Percentiles rank a stretch among this genome's conserved stretches.
Evolutionary conservation across 2,329 filamentous ascomycete genomes (phyloP).

Genomic region (Cladophialophora psammophila): DNA sequence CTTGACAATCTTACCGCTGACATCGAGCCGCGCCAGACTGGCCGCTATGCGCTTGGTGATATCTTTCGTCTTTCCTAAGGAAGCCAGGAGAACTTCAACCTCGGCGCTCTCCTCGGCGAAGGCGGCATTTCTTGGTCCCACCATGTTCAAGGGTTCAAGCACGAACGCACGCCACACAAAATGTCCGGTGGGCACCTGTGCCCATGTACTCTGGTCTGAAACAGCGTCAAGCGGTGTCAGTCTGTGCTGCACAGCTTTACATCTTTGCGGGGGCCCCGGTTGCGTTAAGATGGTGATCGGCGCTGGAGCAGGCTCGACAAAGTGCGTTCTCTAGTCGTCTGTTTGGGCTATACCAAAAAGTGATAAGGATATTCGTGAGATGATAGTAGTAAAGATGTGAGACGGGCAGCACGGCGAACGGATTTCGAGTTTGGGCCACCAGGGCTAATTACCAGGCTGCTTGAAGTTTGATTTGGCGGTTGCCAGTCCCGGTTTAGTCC

Average conservation of each 20-base stretch:
- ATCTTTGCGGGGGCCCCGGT: not conserved
- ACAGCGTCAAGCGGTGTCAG: slow-evolving; percentile 4
- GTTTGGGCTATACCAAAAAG: not conserved
- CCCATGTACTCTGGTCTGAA: slow-evolving; percentile 10
- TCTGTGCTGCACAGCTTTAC: slow-evolving; percentile 5
- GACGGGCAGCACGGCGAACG: not conserved
- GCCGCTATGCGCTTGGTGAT: slow-evolving; percentile 96
- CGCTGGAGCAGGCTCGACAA: not conserved
- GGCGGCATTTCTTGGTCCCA: slow-evolving; percentile 62
- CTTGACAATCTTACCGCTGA: slow-evolving; percentile 86
- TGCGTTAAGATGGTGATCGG: not conserved
- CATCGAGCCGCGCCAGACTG: slow-evolving; percentile 81
- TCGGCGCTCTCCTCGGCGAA: slow-evolving; percentile 72
- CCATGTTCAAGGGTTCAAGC: slow-evolving; percentile 52
- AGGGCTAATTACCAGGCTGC: not conserved
- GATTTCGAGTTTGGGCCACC: not conserved
- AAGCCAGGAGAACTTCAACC: slow-evolving; percentile 70
- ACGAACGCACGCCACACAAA: not conserved
- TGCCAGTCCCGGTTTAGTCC: slow-evolving; percentile 3
- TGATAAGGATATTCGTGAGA: not conserved
- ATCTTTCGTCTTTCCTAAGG: slow-evolving; percentile 88
- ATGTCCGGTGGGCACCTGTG: slow-evolving; percentile 1
- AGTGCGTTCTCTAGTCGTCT: not conserved
- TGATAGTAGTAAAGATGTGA: not conserved
- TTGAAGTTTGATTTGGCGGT: not conserved